phyloP scores from a whole-genome alignment of 148 eudicot species.

The Tetragonia tetragonoides region DNA sequence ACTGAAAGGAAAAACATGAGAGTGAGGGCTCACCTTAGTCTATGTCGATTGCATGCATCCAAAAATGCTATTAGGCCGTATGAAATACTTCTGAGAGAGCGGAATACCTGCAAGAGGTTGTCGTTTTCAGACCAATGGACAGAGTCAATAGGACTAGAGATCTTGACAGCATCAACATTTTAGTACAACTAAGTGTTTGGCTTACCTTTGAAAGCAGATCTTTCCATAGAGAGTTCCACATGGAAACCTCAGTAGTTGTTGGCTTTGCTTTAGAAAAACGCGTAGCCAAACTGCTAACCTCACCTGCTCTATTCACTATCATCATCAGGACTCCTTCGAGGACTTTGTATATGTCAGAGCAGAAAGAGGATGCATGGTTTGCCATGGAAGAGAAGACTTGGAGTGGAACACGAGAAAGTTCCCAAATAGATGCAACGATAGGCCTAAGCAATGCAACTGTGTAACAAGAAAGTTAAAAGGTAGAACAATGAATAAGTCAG shows the following conservation, averaged over 20 bases:
- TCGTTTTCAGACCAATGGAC: not conserved
- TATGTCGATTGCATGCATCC: constrained; percentile 83
- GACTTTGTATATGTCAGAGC: constrained; percentile 33
- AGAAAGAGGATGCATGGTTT: constrained; percentile 36
- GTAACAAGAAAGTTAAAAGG: constrained; percentile 1
- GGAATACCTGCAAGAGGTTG: constrained; percentile 55
- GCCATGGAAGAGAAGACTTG: constrained; percentile 54
- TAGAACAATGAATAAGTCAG: not conserved
- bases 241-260: constrained; percentile 53
- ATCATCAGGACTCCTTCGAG: constrained; percentile 30
- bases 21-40: constrained; percentile 58
- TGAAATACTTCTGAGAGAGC: constrained; percentile 72
- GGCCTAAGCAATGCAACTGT: constrained; percentile 33
- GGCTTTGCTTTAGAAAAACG: constrained; percentile 56
- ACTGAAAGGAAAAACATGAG: too few species aligned
- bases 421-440: constrained; percentile 25
- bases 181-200: constrained; percentile 3
- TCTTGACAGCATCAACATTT: not conserved
- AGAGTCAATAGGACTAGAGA: too few species aligned
- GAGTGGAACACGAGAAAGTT: constrained; percentile 25
- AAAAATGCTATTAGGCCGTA: constrained; percentile 80
- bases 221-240: constrained; percentile 79
- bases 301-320: constrained; percentile 27
- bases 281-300: constrained; percentile 20
- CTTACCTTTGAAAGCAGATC: constrained; percentile 84